These are phyloP conservation scores for Melanomma pulvis-pyrius DNA, from an alignment of 495 filamentous ascomycete genomes.

Conservation along the genomic window DNA sequence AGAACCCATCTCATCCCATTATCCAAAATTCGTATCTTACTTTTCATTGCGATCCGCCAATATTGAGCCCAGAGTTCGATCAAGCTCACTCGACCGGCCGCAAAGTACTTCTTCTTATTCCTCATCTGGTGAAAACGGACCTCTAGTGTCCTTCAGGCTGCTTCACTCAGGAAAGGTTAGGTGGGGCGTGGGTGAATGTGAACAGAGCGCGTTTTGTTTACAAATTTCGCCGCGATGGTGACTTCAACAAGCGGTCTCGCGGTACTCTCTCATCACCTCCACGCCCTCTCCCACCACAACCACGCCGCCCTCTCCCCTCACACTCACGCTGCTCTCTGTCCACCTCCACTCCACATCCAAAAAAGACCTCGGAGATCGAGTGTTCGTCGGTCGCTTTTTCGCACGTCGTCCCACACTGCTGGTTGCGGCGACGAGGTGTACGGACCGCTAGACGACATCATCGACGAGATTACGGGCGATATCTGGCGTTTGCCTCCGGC, in stretches of 20 bases:
- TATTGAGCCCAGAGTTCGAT: background rate
- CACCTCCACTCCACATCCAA: constrained; percentile 14
- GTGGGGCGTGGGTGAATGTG: background rate
- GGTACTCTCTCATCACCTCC: background rate
- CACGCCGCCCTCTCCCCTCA: too few relatives aligned
- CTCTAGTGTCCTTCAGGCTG: too few relatives aligned
- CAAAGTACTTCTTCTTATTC: background rate
- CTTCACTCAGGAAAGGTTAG: too few relatives aligned
- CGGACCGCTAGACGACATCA: constrained; percentile 20
- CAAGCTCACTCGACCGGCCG: background rate
- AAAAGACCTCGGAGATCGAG: constrained; percentile 8
- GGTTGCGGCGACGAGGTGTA: background rate
- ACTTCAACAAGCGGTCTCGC: background rate
- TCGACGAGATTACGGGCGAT: constrained; percentile 14
- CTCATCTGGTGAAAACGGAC: background rate
- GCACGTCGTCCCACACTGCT: background rate
- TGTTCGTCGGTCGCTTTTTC: background rate
- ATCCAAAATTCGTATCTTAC: background rate
- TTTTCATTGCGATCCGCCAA: background rate
- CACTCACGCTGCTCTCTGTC: background rate
- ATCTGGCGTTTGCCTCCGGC: constrained; percentile 2
- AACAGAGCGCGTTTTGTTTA: background rate
- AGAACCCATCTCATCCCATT: too few relatives aligned
- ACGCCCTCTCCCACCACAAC: background rate
- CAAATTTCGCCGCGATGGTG: background rate